These are phyloP conservation scores for Tolypocladium tundrense DNA, from an alignment of 2,329 filamentous ascomycete species.

Conservation along the genomic window DNA sequence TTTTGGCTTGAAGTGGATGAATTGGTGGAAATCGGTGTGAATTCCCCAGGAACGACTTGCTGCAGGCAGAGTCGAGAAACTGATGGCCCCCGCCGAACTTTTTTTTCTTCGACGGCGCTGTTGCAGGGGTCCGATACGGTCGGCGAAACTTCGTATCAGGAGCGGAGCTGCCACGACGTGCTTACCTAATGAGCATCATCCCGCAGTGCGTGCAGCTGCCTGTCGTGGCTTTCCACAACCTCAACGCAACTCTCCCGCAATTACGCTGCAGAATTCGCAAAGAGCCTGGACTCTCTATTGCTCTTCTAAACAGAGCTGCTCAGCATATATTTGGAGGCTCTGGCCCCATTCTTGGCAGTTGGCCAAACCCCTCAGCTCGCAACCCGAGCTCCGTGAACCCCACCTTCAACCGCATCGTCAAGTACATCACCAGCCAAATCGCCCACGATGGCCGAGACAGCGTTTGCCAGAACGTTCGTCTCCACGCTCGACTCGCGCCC, in stretches of 20 bases:
- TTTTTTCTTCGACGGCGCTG: constrained; percentile 21
- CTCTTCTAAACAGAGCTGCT: background rate
- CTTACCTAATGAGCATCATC: constrained; percentile 1
- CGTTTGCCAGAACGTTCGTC: constrained; percentile 79
- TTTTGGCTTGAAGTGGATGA: constrained; percentile 32
- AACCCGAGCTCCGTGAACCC: background rate
- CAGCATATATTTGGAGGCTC: background rate
- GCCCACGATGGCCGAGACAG: constrained; percentile 62
- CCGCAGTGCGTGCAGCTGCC: background rate
- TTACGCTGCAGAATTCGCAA: background rate
- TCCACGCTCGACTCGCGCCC: constrained; percentile 68
- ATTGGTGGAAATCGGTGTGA: constrained; percentile 1
- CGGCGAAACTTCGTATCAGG: constrained; percentile 22
- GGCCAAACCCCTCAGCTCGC: background rate
- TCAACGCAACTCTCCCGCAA: background rate
- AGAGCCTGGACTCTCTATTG: background rate
- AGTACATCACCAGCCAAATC: background rate
- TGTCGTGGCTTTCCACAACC: background rate
- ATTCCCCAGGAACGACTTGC: background rate
- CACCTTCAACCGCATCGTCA: background rate
- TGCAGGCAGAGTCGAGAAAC: constrained; percentile 5
- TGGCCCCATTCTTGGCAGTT: background rate
- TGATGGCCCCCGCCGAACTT: constrained; percentile 26
- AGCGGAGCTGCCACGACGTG: background rate
- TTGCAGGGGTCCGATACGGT: constrained; percentile 19